phyloP scores from a whole-genome alignment of 2,329 filamentous ascomycete genomes.

The Fusarium cicatricum region DNA sequence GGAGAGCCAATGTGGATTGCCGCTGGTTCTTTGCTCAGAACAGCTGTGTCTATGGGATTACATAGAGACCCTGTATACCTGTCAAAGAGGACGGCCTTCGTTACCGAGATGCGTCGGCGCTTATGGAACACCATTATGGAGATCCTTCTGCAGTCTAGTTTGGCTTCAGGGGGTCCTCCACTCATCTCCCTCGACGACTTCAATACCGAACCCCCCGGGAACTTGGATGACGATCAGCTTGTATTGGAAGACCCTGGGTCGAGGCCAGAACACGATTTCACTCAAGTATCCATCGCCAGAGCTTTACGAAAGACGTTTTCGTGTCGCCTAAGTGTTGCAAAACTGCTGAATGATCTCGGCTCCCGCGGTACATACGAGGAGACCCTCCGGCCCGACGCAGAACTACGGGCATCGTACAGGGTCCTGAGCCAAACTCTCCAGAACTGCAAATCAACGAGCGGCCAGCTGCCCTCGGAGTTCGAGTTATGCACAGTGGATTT shows the following conservation, averaged over 20 bases:
- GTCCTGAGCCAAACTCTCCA: conserved; percentile 47
- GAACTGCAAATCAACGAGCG: conserved; percentile 20
- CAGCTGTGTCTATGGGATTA: conserved; percentile 59
- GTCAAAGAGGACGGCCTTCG: conserved; percentile 46
- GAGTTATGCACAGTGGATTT: conserved; percentile 58
- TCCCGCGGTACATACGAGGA: conserved; percentile 53
- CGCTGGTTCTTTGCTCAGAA: conserved; percentile 53
- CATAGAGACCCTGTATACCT: conserved; percentile 57
- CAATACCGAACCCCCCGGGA: conserved; percentile 57
- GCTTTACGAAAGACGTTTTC: conserved; percentile 54
- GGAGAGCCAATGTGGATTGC: conserved; percentile 59
- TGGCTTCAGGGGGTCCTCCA: conserved; percentile 56
- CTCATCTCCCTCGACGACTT: conserved; percentile 56
- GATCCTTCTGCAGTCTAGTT: conserved; percentile 54
- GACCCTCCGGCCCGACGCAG: conserved; percentile 53
- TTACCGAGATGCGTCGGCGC: conserved; percentile 57
- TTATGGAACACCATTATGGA: conserved; percentile 64
- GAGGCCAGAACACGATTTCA: conserved; percentile 48
- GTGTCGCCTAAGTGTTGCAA: conserved; percentile 52
- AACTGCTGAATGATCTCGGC: conserved; percentile 54
- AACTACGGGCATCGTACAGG: conserved; percentile 55
- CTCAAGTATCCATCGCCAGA: conserved; percentile 52
- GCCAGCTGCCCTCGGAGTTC: conserved; percentile 46
- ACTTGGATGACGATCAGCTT: conserved; percentile 60
- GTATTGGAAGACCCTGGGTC: conserved; percentile 42